phyloP scores from a whole-genome alignment of 331 rosid species.

The Malus hybrid region DNA sequence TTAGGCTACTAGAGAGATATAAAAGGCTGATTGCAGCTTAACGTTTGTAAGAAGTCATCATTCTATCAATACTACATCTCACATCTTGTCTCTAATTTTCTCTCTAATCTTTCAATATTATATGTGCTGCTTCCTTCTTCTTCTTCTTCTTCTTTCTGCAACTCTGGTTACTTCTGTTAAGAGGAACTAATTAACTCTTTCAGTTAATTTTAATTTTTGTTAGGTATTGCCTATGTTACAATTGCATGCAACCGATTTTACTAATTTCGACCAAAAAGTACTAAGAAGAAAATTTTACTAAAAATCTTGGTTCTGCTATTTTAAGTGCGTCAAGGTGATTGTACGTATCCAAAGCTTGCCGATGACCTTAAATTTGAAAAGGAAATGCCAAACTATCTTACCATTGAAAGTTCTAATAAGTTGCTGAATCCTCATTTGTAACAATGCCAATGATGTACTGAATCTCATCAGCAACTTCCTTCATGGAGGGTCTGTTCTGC shows the following conservation, averaged over 20 bases:
- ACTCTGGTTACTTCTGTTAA: too few relatives aligned
- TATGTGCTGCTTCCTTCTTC: too few relatives aligned
- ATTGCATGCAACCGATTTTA: background rate
- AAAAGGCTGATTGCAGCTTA: too few relatives aligned
- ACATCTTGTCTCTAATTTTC: too few relatives aligned
- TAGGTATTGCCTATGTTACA: background rate
- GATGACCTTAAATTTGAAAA: background rate
- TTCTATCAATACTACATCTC: too few relatives aligned
- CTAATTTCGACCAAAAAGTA: background rate
- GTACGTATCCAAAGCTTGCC: background rate
- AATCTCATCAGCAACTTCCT: conserved; percentile 37
- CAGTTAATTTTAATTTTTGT: background rate
- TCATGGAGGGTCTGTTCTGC: conserved; percentile 36
- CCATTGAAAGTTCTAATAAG: background rate
- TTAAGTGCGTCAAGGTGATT: background rate
- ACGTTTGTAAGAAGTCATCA: too few relatives aligned
- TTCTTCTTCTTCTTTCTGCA: too few relatives aligned
- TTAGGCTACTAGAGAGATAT: too few relatives aligned
- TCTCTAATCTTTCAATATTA: too few relatives aligned
- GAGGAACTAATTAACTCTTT: background rate
- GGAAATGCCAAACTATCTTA: background rate
- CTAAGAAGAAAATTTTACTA: background rate
- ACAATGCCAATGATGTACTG: conserved; percentile 24
- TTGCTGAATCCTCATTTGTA: conserved; percentile 2
- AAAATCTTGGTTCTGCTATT: background rate